phyloP scores from a whole-genome alignment of 805 yeast genomes.

The Wickerhamomyces strasburgensis region DNA sequence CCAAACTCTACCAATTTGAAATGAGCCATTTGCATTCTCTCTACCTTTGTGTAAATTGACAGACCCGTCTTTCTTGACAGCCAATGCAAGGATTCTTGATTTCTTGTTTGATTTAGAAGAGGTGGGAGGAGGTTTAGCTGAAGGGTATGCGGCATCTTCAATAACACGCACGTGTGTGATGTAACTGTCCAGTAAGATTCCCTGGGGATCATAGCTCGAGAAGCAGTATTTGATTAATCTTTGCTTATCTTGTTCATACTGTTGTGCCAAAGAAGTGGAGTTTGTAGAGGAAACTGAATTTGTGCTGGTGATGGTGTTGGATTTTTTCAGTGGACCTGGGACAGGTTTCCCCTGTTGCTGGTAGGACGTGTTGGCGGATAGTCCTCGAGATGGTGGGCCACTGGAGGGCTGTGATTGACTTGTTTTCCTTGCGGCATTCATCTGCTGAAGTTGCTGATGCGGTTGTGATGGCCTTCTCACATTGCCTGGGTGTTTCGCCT shows the following conservation, averaged over 20 bases:
- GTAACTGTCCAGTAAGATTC: constrained; percentile 49
- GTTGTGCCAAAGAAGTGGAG: constrained; percentile 42
- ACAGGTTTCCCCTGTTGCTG: constrained; percentile 19
- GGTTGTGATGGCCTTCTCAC: not conserved
- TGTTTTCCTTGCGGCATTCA: constrained; percentile 3
- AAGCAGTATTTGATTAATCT: constrained; percentile 47
- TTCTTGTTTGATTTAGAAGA: constrained; percentile 49
- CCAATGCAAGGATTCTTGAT: constrained; percentile 49
- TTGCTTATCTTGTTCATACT: constrained; percentile 51
- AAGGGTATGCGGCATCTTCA: constrained; percentile 70
- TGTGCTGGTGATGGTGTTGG: constrained; percentile 23
- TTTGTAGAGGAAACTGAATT: constrained; percentile 28
- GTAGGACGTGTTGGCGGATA: constrained; percentile 10
- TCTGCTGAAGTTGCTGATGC: not conserved
- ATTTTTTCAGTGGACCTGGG: constrained; percentile 20
- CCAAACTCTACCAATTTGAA: constrained; percentile 95
- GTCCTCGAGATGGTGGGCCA: constrained; percentile 17
- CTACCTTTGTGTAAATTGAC: constrained; percentile 82
- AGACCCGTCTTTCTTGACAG: constrained; percentile 61
- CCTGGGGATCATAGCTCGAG: constrained; percentile 38
- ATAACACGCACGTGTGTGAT: constrained; percentile 71
- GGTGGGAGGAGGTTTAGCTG: constrained; percentile 58
- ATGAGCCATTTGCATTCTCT: constrained; percentile 63
- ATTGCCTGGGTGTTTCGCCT: not conserved
- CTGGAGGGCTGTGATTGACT: not conserved